These are phyloP conservation scores for Blastosporella zonata DNA, from an alignment of 1,284 basidiomycete species.

Conservation along the genomic window DNA sequence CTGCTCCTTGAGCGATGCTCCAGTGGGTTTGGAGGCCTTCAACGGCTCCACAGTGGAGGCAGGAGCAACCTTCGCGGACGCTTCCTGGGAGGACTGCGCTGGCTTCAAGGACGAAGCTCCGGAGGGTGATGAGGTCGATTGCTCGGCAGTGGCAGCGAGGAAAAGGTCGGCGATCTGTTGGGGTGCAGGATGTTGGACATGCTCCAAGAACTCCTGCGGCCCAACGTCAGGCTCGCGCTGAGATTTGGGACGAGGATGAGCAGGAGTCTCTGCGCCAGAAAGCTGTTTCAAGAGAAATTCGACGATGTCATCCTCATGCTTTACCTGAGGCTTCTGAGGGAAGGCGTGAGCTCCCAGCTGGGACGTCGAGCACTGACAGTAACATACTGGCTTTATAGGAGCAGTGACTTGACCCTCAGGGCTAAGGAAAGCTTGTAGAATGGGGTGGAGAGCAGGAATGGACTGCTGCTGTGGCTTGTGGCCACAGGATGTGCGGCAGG, in stretches of 20 bases:
- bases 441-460: constrained; percentile 4
- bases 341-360: not conserved
- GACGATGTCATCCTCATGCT: not conserved
- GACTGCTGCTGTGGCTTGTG: not conserved
- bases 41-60: not conserved
- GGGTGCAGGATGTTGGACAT: not conserved
- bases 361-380: not conserved
- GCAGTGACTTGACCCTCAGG: constrained; percentile 3
- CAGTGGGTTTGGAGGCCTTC: constrained; percentile 2
- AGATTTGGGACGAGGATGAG: not conserved
- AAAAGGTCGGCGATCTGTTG: constrained; percentile 5
- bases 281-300: constrained; percentile 1
- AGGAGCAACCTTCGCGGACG: not conserved
- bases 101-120: constrained; percentile 2
- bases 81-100: not conserved
- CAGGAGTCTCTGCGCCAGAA: constrained; percentile 1
- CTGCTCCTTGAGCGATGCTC: constrained; percentile 27
- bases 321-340: not conserved
- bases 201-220: constrained; percentile 5
- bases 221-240: not conserved
- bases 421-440: constrained; percentile 1
- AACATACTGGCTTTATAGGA: constrained; percentile 6
- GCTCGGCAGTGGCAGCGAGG: not conserved
- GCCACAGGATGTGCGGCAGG: not conserved
- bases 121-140: not conserved